phyloP scores from a whole-genome alignment of 2,329 filamentous ascomycete genomes.

The Rhexocercosporidium sp. region DNA sequence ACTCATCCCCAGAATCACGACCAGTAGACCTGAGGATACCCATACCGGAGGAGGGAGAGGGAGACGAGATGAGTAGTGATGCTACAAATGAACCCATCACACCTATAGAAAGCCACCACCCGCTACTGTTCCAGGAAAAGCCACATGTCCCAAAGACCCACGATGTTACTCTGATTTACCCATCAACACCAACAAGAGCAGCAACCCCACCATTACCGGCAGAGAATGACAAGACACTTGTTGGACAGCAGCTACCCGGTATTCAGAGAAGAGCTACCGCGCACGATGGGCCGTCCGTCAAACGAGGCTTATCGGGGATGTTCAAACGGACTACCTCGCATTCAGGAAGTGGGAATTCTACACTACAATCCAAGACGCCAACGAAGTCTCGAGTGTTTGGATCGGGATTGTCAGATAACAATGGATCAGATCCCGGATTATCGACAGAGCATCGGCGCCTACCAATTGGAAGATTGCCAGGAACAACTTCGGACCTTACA shows the following conservation, averaged over 20 bases:
- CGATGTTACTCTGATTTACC: not conserved
- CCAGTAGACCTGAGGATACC: conserved; percentile 56
- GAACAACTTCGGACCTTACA: conserved; percentile 31
- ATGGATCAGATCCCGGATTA: conserved; percentile 30
- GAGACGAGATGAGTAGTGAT: conserved; percentile 62
- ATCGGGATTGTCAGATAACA: conserved; percentile 4
- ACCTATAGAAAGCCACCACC: conserved; percentile 62
- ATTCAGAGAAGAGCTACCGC: not conserved
- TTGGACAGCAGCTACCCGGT: not conserved
- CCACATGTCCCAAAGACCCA: not conserved
- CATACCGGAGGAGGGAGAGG: conserved; percentile 60
- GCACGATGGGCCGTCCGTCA: conserved; percentile 12
- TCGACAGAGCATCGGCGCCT: conserved; percentile 24
- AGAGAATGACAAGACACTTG: not conserved
- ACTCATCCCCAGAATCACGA: conserved; percentile 36
- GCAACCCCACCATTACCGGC: not conserved
- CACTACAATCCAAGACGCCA: not conserved
- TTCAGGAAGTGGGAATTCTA: not conserved
- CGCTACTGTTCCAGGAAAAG: conserved; percentile 45
- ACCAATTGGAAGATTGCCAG: conserved; percentile 30
- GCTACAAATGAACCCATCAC: conserved; percentile 65
- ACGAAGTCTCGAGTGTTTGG: conserved; percentile 17
- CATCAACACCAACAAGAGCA: not conserved
- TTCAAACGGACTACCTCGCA: conserved; percentile 3
- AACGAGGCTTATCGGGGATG: conserved; percentile 8